Evolutionary conservation across 495 filamentous ascomycete species (phyloP), one percentile per base, ranked within the genome.

Genomic region (Penicillium ucsense): DNA sequence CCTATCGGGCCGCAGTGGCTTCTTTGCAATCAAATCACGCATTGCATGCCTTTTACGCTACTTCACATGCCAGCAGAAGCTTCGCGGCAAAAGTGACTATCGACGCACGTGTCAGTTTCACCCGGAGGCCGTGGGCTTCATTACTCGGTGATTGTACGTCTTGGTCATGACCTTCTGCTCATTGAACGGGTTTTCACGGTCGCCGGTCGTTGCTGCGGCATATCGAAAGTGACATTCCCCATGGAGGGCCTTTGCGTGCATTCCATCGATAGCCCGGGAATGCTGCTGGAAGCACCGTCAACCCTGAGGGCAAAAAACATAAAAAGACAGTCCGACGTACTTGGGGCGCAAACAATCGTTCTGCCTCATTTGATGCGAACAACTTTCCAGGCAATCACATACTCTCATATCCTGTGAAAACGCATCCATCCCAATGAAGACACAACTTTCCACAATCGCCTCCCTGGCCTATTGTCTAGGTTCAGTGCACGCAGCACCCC

Each of bases 401-500:
- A 4, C 2, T 28, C 33, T 11, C 10, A 5, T 31, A 5, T n/a
- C 4, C 28, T 39, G 20, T 20, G 1, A 20, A 20, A 2, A 20
- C 20, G 20, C 20, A 20, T 20, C 11, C 29, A 12, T 35, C 37
- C 8, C 11, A 45, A 45, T 34, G 42, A 45, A 40, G 41, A 47
- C 50, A 49, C 45, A 43, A n/a, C 35, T 30, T 7, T 4, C 41
- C 38, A 33, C 41, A 10, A 20, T 55, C 43, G 43, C 33, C 2
- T 33, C 41, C 20, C 48, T 29, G 29, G 34, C 38, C 7, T 6
- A 52, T 8, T 52, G 37, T 40, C 30, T 58, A 11, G 32, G 41
- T 12, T 35, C 46, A 41, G 55, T 48, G 27, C 32, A 48, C 5
- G 55, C 49, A 31, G 45, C 43, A 29, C 45, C 40, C 20, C 39